These are phyloP conservation scores for Ceratocystis cubensis DNA, from an alignment of 2,329 filamentous ascomycete species.

Conservation along the genomic window DNA sequence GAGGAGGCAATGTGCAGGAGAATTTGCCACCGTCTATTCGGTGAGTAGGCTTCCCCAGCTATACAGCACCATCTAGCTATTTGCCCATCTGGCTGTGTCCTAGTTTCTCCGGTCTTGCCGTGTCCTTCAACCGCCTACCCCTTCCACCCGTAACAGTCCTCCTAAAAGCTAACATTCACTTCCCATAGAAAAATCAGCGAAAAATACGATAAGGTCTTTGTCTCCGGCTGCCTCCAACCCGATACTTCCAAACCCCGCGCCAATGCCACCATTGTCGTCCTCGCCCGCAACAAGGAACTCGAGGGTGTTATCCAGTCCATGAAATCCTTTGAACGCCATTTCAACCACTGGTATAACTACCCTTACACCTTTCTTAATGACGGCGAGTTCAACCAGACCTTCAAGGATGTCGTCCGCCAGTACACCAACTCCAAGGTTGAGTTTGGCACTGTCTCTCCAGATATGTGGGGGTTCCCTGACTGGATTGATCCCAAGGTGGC, in stretches of 20 bases:
- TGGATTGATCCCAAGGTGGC: slow-evolving; percentile 92
- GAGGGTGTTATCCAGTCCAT: slow-evolving; percentile 93
- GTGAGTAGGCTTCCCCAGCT: slow-evolving; percentile 37
- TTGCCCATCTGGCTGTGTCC: not conserved
- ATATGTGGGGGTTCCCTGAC: slow-evolving; percentile 93
- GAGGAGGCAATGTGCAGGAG: slow-evolving; percentile 61
- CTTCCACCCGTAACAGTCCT: not conserved
- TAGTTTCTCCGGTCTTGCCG: not conserved
- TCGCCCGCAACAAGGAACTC: slow-evolving; percentile 90
- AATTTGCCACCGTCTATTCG: slow-evolving; percentile 77
- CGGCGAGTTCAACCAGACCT: slow-evolving; percentile 87
- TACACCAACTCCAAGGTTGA: slow-evolving; percentile 82
- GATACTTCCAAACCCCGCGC: slow-evolving; percentile 68
- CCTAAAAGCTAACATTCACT: not conserved
- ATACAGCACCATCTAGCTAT: not conserved
- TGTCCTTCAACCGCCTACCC: not conserved
- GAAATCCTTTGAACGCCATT: slow-evolving; percentile 95
- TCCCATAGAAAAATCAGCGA: slow-evolving; percentile 80
- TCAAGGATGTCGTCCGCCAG: slow-evolving; percentile 76
- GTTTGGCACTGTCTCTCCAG: slow-evolving; percentile 81
- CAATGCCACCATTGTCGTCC: slow-evolving; percentile 89
- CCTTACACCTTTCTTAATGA: slow-evolving; percentile 98
- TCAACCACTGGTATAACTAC: slow-evolving; percentile 98
- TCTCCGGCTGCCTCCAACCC: slow-evolving; percentile 73
- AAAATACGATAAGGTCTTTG: slow-evolving; percentile 93